Evolutionary conservation across 768 basidiomycete genomes (phyloP).

Genomic region (Lactarius tabidus): DNA sequence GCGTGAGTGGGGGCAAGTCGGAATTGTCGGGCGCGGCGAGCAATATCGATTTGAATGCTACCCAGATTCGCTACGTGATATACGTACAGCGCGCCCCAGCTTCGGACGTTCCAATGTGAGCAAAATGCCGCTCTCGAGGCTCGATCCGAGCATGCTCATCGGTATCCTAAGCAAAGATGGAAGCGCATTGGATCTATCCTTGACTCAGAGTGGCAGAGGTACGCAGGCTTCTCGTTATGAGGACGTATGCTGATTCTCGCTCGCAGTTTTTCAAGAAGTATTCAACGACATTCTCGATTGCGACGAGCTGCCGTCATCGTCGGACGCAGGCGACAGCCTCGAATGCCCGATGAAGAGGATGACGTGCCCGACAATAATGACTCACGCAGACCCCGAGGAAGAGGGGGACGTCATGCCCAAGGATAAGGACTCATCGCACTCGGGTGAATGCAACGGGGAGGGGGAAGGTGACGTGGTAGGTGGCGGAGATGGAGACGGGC

Average conservation of each 20-base stretch:
- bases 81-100: constrained; percentile 33
- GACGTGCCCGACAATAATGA: constrained; percentile 46
- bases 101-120: constrained; percentile 47
- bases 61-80: constrained; percentile 48
- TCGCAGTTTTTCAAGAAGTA: constrained; percentile 32
- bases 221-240: constrained; percentile 34
- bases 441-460: no score
- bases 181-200: constrained; percentile 38
- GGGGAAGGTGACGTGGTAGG: no score
- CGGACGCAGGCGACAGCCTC: constrained; percentile 68
- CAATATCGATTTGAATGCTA: constrained; percentile 33
- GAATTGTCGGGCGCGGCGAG: constrained; percentile 16
- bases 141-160: no score
- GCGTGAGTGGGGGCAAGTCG: constrained; percentile 34
- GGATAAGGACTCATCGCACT: no score
- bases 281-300: no score
- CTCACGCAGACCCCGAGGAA: no score
- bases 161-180: constrained; percentile 39
- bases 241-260: constrained; percentile 31
- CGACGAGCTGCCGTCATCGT: constrained; percentile 37
- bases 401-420: no score
- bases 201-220: no score
- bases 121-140: constrained; percentile 24
- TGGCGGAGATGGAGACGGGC: constrained; percentile 25
- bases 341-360: constrained; percentile 72